phyloP scores from a whole-genome alignment of 1,284 basidiomycete genomes.

The Peniophora sp. region DNA sequence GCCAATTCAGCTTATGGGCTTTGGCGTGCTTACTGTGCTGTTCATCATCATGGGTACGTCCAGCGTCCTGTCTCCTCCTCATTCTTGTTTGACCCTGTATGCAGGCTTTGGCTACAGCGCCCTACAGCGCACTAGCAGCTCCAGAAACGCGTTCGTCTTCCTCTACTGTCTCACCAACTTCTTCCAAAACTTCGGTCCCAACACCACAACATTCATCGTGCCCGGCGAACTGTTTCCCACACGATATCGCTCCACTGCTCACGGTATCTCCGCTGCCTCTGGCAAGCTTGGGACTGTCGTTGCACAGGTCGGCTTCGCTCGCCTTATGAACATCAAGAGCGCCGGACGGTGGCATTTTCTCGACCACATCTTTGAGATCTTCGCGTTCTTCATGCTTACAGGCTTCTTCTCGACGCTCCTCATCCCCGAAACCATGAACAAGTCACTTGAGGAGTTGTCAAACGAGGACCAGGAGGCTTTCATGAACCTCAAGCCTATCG shows the following conservation, averaged over 20 bases:
- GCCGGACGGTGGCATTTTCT: no score
- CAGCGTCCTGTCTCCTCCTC: conserved; percentile 2
- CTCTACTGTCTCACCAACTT: conserved; percentile 72
- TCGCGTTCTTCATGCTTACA: conserved; percentile 51
- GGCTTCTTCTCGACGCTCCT: conserved; percentile 73
- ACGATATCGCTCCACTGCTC: conserved; percentile 75
- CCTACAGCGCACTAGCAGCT: conserved; percentile 45
- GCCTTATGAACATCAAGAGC: conserved; percentile 41
- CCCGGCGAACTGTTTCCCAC: conserved; percentile 87
- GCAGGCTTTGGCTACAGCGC: conserved; percentile 55
- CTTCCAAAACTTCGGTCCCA: conserved; percentile 76
- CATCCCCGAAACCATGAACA: conserved; percentile 68
- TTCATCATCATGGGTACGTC: conserved; percentile 47
- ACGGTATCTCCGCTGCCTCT: conserved; percentile 79
- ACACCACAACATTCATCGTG: conserved; percentile 76
- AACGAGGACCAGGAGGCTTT: conserved; percentile 64
- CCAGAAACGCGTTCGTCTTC: conserved; percentile 65
- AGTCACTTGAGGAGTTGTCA: conserved; percentile 63
- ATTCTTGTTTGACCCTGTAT: not conserved
- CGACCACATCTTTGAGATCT: conserved; percentile 59
- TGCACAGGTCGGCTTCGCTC: conserved; percentile 73
- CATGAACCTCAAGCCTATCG: conserved; percentile 20
- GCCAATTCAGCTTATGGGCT: conserved; percentile 75
- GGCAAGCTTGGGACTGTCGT: conserved; percentile 83
- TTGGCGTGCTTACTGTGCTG: conserved; percentile 57